phyloP scores from a whole-genome alignment of 495 filamentous ascomycete species.

The Acidomyces sp. region DNA sequence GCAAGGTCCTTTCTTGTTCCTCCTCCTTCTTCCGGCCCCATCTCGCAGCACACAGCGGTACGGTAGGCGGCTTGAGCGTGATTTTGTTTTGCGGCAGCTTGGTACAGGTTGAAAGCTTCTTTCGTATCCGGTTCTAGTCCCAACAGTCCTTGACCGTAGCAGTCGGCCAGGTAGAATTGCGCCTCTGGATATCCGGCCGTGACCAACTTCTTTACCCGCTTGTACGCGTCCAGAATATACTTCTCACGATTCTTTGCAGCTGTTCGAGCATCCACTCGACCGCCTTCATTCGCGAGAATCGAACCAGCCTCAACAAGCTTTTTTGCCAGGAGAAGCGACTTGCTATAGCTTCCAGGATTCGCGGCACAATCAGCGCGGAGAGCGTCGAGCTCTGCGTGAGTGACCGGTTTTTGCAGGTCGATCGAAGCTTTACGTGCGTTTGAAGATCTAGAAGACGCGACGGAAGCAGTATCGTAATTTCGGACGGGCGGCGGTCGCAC shows the following conservation, averaged over 20 bases:
- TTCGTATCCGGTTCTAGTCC: conserved; percentile 67
- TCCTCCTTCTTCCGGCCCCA: conserved; percentile 85
- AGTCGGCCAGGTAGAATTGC: conserved; percentile 89
- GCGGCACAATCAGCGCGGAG: conserved; percentile 52
- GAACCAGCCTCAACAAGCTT: conserved; percentile 75
- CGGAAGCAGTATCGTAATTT: conserved; percentile 46
- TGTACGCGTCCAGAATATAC: conserved; percentile 74
- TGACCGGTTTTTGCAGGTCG: conserved; percentile 43
- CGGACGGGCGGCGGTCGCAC: conserved; percentile 57
- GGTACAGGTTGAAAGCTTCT: conserved; percentile 84
- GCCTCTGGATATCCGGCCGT: conserved; percentile 58
- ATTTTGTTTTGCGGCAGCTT: conserved; percentile 78
- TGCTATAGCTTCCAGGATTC: conserved; percentile 57
- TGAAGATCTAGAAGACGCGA: conserved; percentile 19
- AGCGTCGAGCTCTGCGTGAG: conserved; percentile 59
- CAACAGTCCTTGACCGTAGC: conserved; percentile 60
- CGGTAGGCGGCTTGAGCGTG: conserved; percentile 82
- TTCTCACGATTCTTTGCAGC: conserved; percentile 67
- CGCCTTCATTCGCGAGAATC: conserved; percentile 53
- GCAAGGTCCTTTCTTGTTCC: conserved; percentile 80
- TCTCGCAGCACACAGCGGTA: conserved; percentile 92
- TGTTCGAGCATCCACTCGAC: conserved; percentile 60
- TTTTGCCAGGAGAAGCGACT: conserved; percentile 64
- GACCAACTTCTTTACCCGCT: conserved; percentile 76
- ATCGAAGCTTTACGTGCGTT: conserved; percentile 12